Percentiles rank a stretch among this genome's conserved stretches.
phyloP scores from a whole-genome alignment of 768 basidiomycete species.

The Gymnopilus junonius region DNA sequence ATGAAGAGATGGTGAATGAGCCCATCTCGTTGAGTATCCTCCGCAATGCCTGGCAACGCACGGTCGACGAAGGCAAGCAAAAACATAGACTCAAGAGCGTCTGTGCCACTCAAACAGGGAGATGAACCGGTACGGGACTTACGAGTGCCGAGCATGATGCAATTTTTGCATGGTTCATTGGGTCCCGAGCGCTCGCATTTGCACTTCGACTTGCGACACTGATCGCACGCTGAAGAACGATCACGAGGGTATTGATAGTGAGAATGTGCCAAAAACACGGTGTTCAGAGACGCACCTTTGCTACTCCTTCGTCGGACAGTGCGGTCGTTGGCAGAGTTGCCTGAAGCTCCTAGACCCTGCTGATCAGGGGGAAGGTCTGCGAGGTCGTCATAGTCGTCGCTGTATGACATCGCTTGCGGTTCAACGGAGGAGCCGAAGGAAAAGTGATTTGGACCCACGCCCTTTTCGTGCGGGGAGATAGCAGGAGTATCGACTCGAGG shows the following conservation, averaged over 20 bases:
- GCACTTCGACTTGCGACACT: slow-evolving; percentile 89
- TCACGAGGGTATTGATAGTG: not conserved
- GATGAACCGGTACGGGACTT: slow-evolving; percentile 25
- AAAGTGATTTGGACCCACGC: slow-evolving; percentile 15
- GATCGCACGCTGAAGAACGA: slow-evolving; percentile 70
- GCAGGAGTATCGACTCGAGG: slow-evolving; percentile 12
- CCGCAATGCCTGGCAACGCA: not conserved
- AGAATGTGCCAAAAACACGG: not conserved
- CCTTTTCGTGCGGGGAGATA: slow-evolving; percentile 11
- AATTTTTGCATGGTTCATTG: slow-evolving; percentile 75
- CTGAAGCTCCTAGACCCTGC: slow-evolving; percentile 20
- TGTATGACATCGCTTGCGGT: slow-evolving; percentile 44
- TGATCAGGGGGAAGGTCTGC: slow-evolving; percentile 54
- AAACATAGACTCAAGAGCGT: not conserved
- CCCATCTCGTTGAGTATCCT: not conserved
- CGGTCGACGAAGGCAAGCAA: not conserved
- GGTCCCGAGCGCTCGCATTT: slow-evolving; percentile 76
- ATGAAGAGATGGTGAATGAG: slow-evolving; percentile 1
- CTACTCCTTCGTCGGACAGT: slow-evolving; percentile 73
- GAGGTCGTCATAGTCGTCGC: slow-evolving; percentile 67
- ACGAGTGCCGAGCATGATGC: slow-evolving; percentile 75
- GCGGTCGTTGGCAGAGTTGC: slow-evolving; percentile 39
- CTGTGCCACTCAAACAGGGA: not conserved
- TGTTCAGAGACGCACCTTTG: slow-evolving; percentile 54
- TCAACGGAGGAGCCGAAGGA: slow-evolving; percentile 8